A percentile compares a stretch with the other conserved stretches of the same genome.
These are phyloP conservation scores for Inonotus obliquus DNA, from an alignment of 1,284 basidiomycete genomes.

Conservation along the genomic window DNA sequence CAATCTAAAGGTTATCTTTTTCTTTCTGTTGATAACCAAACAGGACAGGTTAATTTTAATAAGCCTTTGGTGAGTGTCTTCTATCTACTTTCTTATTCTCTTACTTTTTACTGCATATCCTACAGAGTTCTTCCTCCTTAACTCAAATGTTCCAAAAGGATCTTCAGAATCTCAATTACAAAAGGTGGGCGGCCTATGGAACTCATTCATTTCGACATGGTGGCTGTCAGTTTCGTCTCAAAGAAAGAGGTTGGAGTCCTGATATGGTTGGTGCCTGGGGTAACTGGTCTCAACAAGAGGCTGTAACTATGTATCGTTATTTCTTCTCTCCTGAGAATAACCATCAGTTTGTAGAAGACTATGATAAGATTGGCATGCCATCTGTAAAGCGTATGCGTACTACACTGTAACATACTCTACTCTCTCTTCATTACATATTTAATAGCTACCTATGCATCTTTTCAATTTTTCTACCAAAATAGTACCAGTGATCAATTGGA, in stretches of 20 bases:
- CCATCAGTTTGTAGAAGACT: conserved; percentile 22
- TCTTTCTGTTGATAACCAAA: neutral
- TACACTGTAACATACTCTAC: neutral
- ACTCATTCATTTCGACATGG: conserved; percentile 25
- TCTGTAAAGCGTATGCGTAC: neutral
- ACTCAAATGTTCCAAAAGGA: conserved; percentile 17
- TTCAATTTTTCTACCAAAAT: neutral
- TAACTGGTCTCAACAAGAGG: conserved; percentile 24
- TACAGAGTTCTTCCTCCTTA: neutral
- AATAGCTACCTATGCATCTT: neutral
- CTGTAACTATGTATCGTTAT: conserved; percentile 25
- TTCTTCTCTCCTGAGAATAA: conserved; percentile 27
- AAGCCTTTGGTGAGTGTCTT: neutral
- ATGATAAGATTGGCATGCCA: conserved; percentile 10
- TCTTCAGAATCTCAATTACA: conserved; percentile 22
- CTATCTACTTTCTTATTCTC: neutral
- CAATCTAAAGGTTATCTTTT: neutral
- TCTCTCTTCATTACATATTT: neutral
- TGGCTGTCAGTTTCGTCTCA: conserved; percentile 24
- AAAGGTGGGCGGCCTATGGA: conserved; percentile 22
- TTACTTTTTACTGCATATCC: neutral
- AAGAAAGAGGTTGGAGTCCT: conserved; percentile 17
- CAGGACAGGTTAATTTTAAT: neutral
- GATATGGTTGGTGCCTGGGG: conserved; percentile 25
- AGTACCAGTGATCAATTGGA: neutral